Conservation (phyloP, 208 protist genomes). For the Trypanosoma congolense region DNA sequence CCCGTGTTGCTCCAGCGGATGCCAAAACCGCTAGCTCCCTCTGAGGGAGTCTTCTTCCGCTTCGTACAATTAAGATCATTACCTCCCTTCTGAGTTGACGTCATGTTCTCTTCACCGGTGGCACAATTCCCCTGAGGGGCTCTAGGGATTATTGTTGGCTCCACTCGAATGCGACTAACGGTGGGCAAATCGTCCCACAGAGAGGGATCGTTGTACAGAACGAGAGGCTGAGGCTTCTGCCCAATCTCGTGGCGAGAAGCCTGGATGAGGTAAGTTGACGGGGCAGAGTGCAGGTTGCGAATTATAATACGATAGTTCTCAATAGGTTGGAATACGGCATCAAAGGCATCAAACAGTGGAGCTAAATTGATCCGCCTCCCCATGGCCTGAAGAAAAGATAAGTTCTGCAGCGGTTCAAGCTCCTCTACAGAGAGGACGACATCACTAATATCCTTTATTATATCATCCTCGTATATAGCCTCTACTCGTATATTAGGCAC, state of each 20-base stretch:
- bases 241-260: conserved; percentile 54
- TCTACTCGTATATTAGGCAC: conserved; percentile 79
- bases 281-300: conserved; percentile 44
- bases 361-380: conserved; percentile 64
- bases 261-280: conserved; percentile 72
- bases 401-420: conserved; percentile 58
- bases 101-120: background rate
- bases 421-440: conserved; percentile 73
- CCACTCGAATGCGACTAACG: conserved; percentile 44
- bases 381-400: conserved; percentile 75
- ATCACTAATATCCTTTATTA: conserved; percentile 83
- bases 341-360: conserved; percentile 77
- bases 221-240: conserved; percentile 67
- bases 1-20: too few relatives aligned
- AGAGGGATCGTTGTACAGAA: conserved; percentile 62
- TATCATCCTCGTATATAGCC: conserved; percentile 78
- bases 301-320: conserved; percentile 86
- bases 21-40: too few relatives aligned
- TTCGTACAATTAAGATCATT: too few relatives aligned
- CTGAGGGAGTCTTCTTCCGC: too few relatives aligned
- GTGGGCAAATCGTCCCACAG: conserved; percentile 74
- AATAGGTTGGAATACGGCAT: conserved; percentile 67
- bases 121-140: background rate
- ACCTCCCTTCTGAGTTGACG: too few relatives aligned
- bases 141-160: background rate